Base-by-base conservation (phyloP, 176 grass and related monocot species). In the Musa acuminata region DNA sequence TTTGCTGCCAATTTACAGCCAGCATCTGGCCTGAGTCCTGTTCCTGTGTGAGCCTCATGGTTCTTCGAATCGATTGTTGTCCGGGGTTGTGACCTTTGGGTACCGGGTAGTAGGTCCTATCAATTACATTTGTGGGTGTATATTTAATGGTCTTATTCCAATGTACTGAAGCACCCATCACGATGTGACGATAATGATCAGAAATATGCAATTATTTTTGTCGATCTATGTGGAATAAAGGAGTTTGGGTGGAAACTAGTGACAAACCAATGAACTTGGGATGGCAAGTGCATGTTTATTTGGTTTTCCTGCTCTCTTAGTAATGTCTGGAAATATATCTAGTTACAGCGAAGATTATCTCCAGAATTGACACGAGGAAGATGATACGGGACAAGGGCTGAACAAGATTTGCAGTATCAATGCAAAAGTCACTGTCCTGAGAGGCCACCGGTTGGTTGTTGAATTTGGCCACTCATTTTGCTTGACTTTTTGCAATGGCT, bases 11-110 rank as follows among this genome's bases (percentile, higher is more conserved):
- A 16, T 77, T 63, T 87, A 67, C 88, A 94, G 53, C 66, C 60
- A n/a, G 86, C 82, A 1, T 76, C 86, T 50, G 88, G 83, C 16
- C 62, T 78, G 65, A 99, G 82, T 75, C 91, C 88, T 35, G 96
- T 95, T 60, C 75, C 83, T 51, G 96, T 35, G 6, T 99, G 79
- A 77, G 48, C 25, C 22, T 0, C 6, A 17, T 0, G 3, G 49
- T 19, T 8, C 5, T 21, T 51, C 2, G 1, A 50, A 48, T 70
- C 49, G 19, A 17, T 64, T 2, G 3, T 64, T 26, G 62, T 22
- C 0, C 22, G 22, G 22, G 22, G 22, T 22, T 20, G 8, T 9
- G n/a, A 53, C 49, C 69, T 71, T 52, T 23, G 2, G 69, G 49
- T 71, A 17, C 49, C 51, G 12, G 13, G 20, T 20, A 27, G 8